Percentiles rank a stretch among this genome's conserved stretches.
Conservation (phyloP, 805 yeast genomes). For the Yamadazyma ubonensis region DNA sequence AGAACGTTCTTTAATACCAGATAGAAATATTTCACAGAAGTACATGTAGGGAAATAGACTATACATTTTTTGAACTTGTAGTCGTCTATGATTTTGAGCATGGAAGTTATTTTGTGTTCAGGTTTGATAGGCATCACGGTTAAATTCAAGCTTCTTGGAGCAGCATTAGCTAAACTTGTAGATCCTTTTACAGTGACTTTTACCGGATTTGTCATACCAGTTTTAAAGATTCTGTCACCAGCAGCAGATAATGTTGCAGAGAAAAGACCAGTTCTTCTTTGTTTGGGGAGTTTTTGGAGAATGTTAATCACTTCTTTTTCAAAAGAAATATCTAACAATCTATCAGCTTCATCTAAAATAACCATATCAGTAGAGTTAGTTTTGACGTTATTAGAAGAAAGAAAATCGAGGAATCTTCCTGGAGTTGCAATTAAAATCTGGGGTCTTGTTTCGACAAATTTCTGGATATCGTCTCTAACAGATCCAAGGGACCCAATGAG, state of each 20-base stretch:
- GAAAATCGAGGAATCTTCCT: slow-evolving; percentile 78
- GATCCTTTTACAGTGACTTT: slow-evolving; percentile 71
- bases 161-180: slow-evolving; percentile 26
- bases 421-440: slow-evolving; percentile 90
- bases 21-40: slow-evolving; percentile 76
- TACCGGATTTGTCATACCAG: slow-evolving; percentile 93
- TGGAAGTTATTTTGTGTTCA: slow-evolving; percentile 55
- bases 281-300: slow-evolving; percentile 74
- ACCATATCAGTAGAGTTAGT: slow-evolving; percentile 67
- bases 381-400: slow-evolving; percentile 57
- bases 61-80: slow-evolving; percentile 74
- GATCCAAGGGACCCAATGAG: slow-evolving; percentile 63
- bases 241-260: slow-evolving; percentile 91
- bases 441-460: slow-evolving; percentile 54
- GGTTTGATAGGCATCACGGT: slow-evolving; percentile 61
- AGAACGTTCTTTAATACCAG: slow-evolving; percentile 47
- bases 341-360: slow-evolving; percentile 91
- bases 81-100: slow-evolving; percentile 53
- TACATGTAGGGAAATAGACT: slow-evolving; percentile 91
- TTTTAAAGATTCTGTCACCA: slow-evolving; percentile 71
- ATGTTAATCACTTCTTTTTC: slow-evolving; percentile 66
- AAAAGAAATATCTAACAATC: slow-evolving; percentile 76
- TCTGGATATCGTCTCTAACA: slow-evolving; percentile 69
- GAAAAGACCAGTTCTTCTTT: slow-evolving; percentile 88
- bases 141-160: slow-evolving; percentile 66